phyloP scores from a whole-genome alignment of 495 filamentous ascomycete species.

The Rhypophila decipiens region DNA sequence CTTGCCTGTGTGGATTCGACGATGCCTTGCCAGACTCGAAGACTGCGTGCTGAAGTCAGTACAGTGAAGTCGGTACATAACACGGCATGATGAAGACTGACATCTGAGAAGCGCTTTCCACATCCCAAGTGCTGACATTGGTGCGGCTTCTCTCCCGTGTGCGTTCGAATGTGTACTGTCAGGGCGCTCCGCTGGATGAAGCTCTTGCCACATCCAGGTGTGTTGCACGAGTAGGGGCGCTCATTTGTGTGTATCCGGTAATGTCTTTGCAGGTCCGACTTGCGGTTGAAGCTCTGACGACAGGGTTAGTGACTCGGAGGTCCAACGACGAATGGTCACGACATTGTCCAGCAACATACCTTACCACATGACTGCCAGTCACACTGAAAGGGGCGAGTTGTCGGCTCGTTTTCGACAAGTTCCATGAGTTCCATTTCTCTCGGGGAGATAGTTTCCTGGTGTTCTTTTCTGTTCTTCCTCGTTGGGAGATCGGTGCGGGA shows the following conservation, averaged over 20 bases:
- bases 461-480: constrained; percentile 13
- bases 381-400: constrained; percentile 47
- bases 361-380: constrained; percentile 47
- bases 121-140: constrained; percentile 74
- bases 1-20: constrained; percentile 80
- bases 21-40: constrained; percentile 79
- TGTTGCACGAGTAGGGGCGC: constrained; percentile 68
- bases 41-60: constrained; percentile 55
- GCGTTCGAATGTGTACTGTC: constrained; percentile 79
- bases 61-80: not conserved
- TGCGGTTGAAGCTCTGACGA: constrained; percentile 84
- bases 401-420: constrained; percentile 47
- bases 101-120: constrained; percentile 80
- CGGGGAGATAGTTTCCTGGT: constrained; percentile 8
- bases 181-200: constrained; percentile 88
- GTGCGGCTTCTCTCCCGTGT: constrained; percentile 88
- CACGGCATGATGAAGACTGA: constrained; percentile 34
- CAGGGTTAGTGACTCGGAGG: constrained; percentile 15
- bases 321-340: not conserved
- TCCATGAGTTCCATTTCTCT: constrained; percentile 49
- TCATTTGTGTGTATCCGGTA: constrained; percentile 90
- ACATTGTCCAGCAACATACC: constrained; percentile 27
- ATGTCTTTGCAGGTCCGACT: constrained; percentile 83
- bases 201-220: constrained; percentile 70
- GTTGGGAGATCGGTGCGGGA: constrained; percentile 17